Evolutionary conservation across 176 grass and related monocot species (phyloP).

Genomic region (Puccinellia tenuiflora): DNA sequence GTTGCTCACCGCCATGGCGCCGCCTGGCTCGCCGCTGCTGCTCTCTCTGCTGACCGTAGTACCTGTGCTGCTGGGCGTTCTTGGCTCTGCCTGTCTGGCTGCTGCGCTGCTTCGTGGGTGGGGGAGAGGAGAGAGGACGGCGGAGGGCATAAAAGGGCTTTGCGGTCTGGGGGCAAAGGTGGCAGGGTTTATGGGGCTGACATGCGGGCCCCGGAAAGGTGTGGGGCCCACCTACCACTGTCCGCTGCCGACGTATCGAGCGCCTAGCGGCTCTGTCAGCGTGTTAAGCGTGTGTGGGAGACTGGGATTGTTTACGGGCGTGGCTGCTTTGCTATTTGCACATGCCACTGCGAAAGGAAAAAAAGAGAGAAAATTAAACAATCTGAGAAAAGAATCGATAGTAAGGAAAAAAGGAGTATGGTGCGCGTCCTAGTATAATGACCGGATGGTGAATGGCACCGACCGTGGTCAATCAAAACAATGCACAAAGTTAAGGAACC

Average conservation of each 20-base stretch:
- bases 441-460: background rate
- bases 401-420: background rate
- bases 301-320: background rate
- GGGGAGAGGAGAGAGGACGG: background rate
- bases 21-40: background rate
- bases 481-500: background rate
- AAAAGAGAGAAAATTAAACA: no score
- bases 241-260: background rate
- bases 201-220: background rate
- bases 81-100: background rate
- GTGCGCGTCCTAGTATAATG: background rate
- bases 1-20: slow-evolving; percentile 86
- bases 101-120: background rate
- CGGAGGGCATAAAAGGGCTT: background rate
- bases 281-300: background rate
- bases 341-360: no score
- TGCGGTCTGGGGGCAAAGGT: background rate
- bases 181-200: background rate
- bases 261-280: background rate
- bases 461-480: background rate
- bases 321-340: no score
- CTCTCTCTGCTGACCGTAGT: background rate
- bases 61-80: background rate
- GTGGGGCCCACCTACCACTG: background rate
- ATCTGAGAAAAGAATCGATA: no score